Conservation (phyloP, 2,329 filamentous ascomycete species). For the Colletotrichum simmondsii region DNA sequence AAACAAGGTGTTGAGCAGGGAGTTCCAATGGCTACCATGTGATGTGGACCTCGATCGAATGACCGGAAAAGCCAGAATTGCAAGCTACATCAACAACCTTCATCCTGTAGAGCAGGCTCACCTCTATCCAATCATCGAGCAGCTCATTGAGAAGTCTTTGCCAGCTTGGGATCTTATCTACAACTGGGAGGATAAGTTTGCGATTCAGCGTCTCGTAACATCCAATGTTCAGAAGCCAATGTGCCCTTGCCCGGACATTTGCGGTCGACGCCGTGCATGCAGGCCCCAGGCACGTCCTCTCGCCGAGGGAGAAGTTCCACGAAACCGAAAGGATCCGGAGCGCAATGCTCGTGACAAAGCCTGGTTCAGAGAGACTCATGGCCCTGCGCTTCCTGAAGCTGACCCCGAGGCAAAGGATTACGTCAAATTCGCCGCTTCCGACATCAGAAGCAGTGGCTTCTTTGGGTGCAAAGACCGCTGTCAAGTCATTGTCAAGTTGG, state of each 20-base stretch:
- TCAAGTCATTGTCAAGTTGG: slow-evolving; percentile 73
- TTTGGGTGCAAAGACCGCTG: slow-evolving; percentile 48
- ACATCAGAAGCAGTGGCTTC: slow-evolving; percentile 43
- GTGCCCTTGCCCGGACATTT: too few species aligned
- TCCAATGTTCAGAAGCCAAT: too few species aligned
- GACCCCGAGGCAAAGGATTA: too few species aligned
- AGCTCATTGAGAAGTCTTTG: slow-evolving; percentile 51
- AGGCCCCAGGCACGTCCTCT: too few species aligned
- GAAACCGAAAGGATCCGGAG: too few species aligned
- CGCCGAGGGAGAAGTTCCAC: too few species aligned
- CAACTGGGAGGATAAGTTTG: slow-evolving; percentile 38
- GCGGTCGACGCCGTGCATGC: too few species aligned
- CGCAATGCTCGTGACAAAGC: too few species aligned
- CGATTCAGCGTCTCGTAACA: too few species aligned
- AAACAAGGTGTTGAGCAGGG: neutral
- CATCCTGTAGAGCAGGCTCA: slow-evolving; percentile 53
- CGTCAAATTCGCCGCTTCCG: slow-evolving; percentile 31
- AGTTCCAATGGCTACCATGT: slow-evolving; percentile 61
- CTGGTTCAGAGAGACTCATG: too few species aligned
- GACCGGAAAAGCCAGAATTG: slow-evolving; percentile 49
- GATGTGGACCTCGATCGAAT: slow-evolving; percentile 52
- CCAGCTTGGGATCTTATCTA: slow-evolving; percentile 57
- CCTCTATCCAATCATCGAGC: slow-evolving; percentile 54
- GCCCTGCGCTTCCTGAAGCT: too few species aligned
- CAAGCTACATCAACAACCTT: slow-evolving; percentile 65